Evolutionary conservation across 306 rosid genomes (phyloP).

Genomic region (Sesbania bispinosa): DNA sequence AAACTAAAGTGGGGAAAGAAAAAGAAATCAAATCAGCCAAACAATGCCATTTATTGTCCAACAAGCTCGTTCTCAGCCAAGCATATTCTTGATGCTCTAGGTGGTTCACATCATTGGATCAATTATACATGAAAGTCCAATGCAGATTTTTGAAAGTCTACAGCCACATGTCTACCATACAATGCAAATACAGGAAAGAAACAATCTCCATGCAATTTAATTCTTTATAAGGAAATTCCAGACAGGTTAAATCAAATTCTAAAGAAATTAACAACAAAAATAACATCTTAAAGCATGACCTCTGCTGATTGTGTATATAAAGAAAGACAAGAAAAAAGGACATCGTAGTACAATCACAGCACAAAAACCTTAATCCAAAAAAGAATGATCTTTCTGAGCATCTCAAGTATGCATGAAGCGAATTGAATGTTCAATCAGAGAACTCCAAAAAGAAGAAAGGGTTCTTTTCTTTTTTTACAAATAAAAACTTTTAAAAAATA

Average conservation of each 20-base stretch:
- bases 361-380: background rate
- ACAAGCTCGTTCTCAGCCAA: background rate
- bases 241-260: background rate
- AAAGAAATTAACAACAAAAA: background rate
- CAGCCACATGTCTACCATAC: no score
- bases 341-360: background rate
- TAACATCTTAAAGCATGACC: background rate
- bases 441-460: background rate
- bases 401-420: background rate
- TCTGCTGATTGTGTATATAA: background rate
- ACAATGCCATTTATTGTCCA: slow-evolving; percentile 14
- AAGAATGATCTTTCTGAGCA: background rate
- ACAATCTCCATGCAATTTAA: background rate
- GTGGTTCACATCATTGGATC: no score
- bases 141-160: no score
- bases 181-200: background rate
- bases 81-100: background rate
- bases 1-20: background rate
- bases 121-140: background rate
- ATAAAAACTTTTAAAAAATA: no score
- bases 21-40: background rate
- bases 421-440: background rate
- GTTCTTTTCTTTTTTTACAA: no score
- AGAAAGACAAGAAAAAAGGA: background rate
- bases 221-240: background rate